Percentiles rank a stretch among this genome's conserved stretches.
These are phyloP conservation scores for Talaromyces adpressus DNA, from an alignment of 495 filamentous ascomycete species.

Conservation along the genomic window DNA sequence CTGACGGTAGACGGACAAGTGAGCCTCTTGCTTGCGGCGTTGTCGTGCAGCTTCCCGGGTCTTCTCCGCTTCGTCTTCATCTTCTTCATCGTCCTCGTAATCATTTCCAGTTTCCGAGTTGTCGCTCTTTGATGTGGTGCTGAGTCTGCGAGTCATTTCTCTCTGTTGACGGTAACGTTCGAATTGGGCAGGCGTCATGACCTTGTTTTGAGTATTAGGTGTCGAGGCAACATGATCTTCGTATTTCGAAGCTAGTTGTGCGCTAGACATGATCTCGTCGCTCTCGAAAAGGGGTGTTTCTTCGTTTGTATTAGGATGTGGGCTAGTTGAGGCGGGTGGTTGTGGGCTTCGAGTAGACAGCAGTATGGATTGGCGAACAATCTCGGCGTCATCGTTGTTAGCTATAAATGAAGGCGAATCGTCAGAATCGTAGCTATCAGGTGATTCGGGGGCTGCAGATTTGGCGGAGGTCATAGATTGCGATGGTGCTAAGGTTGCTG, in stretches of 20 bases:
- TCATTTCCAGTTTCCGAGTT: constrained; percentile 42
- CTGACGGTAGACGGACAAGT: constrained; percentile 84
- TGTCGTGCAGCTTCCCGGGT: constrained; percentile 65
- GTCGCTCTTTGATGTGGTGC: constrained; percentile 41
- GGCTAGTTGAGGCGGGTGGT: constrained; percentile 17
- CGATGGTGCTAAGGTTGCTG: constrained; percentile 15
- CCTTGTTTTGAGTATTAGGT: constrained; percentile 51
- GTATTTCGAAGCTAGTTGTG: constrained; percentile 46
- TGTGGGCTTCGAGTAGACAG: constrained; percentile 29
- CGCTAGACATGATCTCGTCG: constrained; percentile 30
- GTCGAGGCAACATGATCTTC: constrained; percentile 33
- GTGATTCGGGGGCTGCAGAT: neutral
- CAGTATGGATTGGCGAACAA: constrained; percentile 52
- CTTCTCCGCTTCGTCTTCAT: constrained; percentile 78
- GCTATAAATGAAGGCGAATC: constrained; percentile 16
- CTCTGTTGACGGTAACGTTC: constrained; percentile 77
- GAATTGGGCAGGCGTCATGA: constrained; percentile 87
- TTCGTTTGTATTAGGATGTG: constrained; percentile 22
- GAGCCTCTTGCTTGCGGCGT: constrained; percentile 83
- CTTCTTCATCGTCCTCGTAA: constrained; percentile 71
- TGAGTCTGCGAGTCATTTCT: constrained; percentile 52
- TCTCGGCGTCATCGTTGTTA: constrained; percentile 61
- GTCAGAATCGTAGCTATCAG: neutral
- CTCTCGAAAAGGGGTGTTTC: constrained; percentile 44
- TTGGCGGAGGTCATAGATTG: neutral